phyloP scores from a whole-genome alignment of 2,329 filamentous ascomycete species.

The Didymella keratinophila region DNA sequence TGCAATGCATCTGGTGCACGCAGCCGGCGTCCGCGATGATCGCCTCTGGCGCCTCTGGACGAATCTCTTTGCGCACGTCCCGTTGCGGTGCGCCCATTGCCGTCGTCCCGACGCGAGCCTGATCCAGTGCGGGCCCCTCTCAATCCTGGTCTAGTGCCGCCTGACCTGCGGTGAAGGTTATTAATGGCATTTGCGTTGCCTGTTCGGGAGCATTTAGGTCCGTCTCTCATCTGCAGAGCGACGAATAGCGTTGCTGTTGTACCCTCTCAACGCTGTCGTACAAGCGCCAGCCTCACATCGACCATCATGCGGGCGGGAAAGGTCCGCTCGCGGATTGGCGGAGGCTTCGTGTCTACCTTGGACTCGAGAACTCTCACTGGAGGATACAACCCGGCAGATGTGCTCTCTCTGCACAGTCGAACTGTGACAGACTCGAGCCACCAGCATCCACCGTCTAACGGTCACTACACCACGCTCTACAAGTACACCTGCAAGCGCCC shows the following conservation, averaged over 20 bases:
- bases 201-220: conserved; percentile 38
- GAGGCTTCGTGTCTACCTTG: conserved; percentile 28
- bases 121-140: conserved; percentile 23
- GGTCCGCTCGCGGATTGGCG: conserved; percentile 42
- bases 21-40: conserved; percentile 38
- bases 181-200: conserved; percentile 45
- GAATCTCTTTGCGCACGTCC: conserved; percentile 23
- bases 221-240: conserved; percentile 24
- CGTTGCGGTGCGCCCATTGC: conserved; percentile 18
- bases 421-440: conserved; percentile 43
- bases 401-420: conserved; percentile 45
- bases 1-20: conserved; percentile 31
- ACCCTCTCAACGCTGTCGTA: conserved; percentile 39
- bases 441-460: conserved; percentile 44
- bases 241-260: conserved; percentile 41
- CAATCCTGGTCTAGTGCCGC: conserved; percentile 13
- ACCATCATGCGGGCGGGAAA: conserved; percentile 40
- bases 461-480: conserved; percentile 49
- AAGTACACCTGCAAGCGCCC: conserved; percentile 54
- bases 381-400: conserved; percentile 36
- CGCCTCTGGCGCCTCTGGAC: conserved; percentile 31
- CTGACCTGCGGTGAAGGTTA: conserved; percentile 31
- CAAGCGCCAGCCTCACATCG: conserved; percentile 46
- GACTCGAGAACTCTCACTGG: conserved; percentile 40
- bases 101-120: conserved; percentile 39